phyloP scores from a whole-genome alignment of 257 asterid genomes.

The Henckelia pumila region DNA sequence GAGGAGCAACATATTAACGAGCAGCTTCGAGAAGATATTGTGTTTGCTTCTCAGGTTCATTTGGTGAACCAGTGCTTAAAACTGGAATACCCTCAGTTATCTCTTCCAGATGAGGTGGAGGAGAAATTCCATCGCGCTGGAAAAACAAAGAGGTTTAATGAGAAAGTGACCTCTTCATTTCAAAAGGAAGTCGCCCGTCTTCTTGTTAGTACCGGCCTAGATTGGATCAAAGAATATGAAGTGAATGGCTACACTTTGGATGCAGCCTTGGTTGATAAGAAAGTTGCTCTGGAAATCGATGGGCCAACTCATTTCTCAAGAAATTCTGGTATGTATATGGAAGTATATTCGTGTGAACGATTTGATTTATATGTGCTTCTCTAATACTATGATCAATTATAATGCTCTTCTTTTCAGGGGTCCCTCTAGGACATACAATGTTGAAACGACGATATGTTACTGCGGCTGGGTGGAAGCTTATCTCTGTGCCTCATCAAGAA shows the following conservation, averaged over 20 bases:
- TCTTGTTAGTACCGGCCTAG: constrained; percentile 86
- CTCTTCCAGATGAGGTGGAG: constrained; percentile 56
- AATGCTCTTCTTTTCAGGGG: constrained; percentile 47
- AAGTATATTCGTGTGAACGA: background rate
- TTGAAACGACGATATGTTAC: constrained; percentile 72
- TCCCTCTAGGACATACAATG: constrained; percentile 83
- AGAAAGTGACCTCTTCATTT: constrained; percentile 80
- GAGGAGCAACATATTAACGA: constrained; percentile 62
- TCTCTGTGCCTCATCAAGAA: constrained; percentile 65
- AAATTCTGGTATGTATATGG: constrained; percentile 59
- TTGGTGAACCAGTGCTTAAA: constrained; percentile 72
- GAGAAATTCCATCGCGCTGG: constrained; percentile 59
- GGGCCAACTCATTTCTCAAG: constrained; percentile 98
- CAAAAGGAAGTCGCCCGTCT: constrained; percentile 93
- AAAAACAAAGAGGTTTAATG: constrained; percentile 72
- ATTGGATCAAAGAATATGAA: constrained; percentile 75
- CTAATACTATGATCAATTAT: constrained; percentile 6
- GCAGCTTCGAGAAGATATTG: constrained; percentile 66
- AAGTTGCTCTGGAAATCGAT: constrained; percentile 86
- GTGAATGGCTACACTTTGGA: constrained; percentile 89
- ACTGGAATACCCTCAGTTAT: constrained; percentile 56
- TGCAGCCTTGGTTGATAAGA: constrained; percentile 65
- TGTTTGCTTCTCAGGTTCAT: constrained; percentile 87
- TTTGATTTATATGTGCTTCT: background rate
- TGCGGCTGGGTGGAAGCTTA: constrained; percentile 89